Base-by-base conservation (phyloP, 495 filamentous ascomycete species). In the Evansstolkia leycettana region DNA sequence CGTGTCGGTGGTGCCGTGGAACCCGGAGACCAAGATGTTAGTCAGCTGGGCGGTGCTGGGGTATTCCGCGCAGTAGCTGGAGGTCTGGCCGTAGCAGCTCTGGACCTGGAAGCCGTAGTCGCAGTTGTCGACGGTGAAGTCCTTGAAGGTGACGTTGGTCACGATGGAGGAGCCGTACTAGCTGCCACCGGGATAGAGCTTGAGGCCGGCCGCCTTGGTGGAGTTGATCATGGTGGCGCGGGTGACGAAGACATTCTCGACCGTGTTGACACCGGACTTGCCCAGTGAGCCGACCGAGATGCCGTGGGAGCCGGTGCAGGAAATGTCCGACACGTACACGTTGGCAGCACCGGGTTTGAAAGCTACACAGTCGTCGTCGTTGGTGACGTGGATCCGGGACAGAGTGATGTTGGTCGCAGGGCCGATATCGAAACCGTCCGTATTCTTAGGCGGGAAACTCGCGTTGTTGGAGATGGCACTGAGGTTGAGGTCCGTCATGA, bases 81-180 rank as follows among this genome's bases (percentile, higher is more conserved):
- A 51, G 40, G 62, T 51, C 27, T 64, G 52, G 18, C 53, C 51
- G 38, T 69, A 69, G 36, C 65, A 69, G 25, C 59, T 65, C 38
- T 67, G 56, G 17, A 67, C 65, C 44, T 67, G 62, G 37, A 66
- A 49, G n/a, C 55, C 65, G 36, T 67, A 69, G 27, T 64, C 62
- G 28, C 52, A 58, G 15, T 50, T 52, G 3, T 55, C 38, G 3
- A 66, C 55, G 14, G 46, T 50, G 23, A 69, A 41, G 7, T 43
- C 52, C 2, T 44, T 51, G 36, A 48, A 66, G 0, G 64, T 68
- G 8, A 66, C 64, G 39, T 66, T 68, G 7, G 37, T 46, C 13
- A 66, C 60, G 0, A 55, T 58, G 0, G 60, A 54, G 0, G 46
- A 35, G 0, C 55, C 58, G 43, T 62, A 54, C 10, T 41, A 46